Percentiles rank a stretch among this genome's conserved stretches.
Conservation (phyloP, 176 grass and related monocot species). For the Dendrocalamus sinicus region DNA sequence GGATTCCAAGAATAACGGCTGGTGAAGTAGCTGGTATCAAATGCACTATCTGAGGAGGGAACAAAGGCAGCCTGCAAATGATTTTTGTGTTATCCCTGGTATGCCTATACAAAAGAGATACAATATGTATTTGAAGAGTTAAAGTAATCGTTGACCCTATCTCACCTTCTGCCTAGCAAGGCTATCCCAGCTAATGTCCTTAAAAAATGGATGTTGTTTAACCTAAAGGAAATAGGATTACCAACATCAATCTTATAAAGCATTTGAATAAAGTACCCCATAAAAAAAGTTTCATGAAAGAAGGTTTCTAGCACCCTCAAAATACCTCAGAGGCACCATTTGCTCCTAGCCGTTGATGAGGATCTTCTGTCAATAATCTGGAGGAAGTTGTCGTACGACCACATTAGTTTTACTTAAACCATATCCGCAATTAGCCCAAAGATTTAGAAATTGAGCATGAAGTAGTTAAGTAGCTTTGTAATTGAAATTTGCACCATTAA, state of each 20-base stretch:
- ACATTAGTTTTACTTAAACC: constrained; percentile 23
- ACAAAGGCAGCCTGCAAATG: constrained; percentile 94
- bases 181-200: constrained; percentile 97
- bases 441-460: constrained; percentile 35
- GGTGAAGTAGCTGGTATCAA: constrained; percentile 98
- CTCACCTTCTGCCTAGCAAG: constrained; percentile 96
- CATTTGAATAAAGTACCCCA: constrained; percentile 42
- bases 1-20: constrained; percentile 99
- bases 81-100: constrained; percentile 41
- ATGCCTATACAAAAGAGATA: constrained; percentile 31
- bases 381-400: constrained; percentile 36
- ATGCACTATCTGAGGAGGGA: constrained; percentile 89
- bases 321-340: constrained; percentile 93
- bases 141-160: constrained; percentile 37
- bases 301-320: constrained; percentile 33
- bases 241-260: constrained; percentile 38
- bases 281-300: constrained; percentile 37
- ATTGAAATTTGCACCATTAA: constrained; percentile 13
- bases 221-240: constrained; percentile 67
- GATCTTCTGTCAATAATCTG: constrained; percentile 98
- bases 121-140: constrained; percentile 8
- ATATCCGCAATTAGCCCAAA: constrained; percentile 29
- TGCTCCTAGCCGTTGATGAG: constrained; percentile 92
- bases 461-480: constrained; percentile 27
- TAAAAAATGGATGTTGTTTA: constrained; percentile 91